A percentile compares a stretch with the other conserved stretches of the same genome.
phyloP scores from a whole-genome alignment of 345 rosid genomes.

The Arabidopsis suecica region DNA sequence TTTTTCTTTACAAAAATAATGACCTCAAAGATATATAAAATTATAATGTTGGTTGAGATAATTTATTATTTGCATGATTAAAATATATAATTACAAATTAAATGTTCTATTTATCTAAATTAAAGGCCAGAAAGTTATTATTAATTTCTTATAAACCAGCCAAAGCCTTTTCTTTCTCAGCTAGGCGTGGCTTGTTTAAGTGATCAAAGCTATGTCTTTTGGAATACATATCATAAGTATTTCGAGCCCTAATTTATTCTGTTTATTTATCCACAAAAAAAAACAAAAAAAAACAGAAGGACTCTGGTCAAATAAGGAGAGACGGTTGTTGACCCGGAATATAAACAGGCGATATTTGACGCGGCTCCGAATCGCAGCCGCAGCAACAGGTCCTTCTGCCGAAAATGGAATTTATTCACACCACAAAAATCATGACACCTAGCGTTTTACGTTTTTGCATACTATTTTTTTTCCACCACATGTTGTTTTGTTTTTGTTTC shows the following conservation, averaged over 20 bases:
- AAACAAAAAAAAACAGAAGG: neutral
- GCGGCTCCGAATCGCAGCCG: constrained; percentile 22
- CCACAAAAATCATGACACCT: constrained; percentile 16
- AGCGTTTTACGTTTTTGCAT: neutral
- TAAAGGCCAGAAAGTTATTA: neutral
- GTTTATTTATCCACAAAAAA: too few relatives aligned
- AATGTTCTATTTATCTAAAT: neutral
- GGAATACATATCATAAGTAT: neutral
- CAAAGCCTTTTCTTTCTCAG: neutral
- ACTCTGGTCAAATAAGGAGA: constrained; percentile 28
- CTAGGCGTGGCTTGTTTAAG: neutral
- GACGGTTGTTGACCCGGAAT: constrained; percentile 17
- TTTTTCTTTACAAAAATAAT: too few relatives aligned
- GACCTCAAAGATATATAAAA: too few relatives aligned
- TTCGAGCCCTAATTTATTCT: neutral
- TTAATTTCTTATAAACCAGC: neutral
- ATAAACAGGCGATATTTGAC: constrained; percentile 16
- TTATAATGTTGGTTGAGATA: neutral
- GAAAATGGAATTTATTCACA: neutral
- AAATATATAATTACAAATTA: neutral
- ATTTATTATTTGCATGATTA: neutral
- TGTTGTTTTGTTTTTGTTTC: neutral
- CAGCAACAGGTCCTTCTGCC: constrained; percentile 19
- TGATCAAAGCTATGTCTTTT: neutral
- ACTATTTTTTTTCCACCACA: neutral